A percentile compares a stretch with the other conserved stretches of the same genome.
Evolutionary conservation across 306 rosid genomes (phyloP).

Genomic region (Dalbergia oliveri): DNA sequence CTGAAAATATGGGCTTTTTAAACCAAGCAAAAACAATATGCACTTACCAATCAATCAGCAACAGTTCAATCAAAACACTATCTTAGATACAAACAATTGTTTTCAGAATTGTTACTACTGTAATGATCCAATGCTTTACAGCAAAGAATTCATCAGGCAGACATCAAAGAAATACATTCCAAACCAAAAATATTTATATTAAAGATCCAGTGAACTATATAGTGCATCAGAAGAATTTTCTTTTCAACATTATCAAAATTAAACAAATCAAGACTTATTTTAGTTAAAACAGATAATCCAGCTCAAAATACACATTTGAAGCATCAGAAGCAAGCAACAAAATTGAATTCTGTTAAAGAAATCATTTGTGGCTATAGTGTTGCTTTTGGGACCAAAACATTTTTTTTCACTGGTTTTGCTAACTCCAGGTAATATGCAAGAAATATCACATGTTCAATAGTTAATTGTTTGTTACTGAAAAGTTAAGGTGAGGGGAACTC

Average conservation of each 20-base stretch:
- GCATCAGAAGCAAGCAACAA: neutral
- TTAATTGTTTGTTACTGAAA: too few species aligned
- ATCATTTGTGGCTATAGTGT: slow-evolving; percentile 1
- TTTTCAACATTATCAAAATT: neutral
- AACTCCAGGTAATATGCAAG: slow-evolving; percentile 28
- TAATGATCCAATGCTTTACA: slow-evolving; percentile 8
- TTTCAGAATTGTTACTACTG: slow-evolving; percentile 5
- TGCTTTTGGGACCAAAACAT: slow-evolving; percentile 22
- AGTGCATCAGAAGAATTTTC: slow-evolving; percentile 5
- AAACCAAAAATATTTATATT: slow-evolving; percentile 24
- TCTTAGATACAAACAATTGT: slow-evolving; percentile 7
- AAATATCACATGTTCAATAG: slow-evolving; percentile 19
- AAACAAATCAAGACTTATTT: slow-evolving; percentile 5
- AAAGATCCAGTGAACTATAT: neutral
- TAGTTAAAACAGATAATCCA: neutral
- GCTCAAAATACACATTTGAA: slow-evolving; percentile 24
- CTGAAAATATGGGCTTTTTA: neutral
- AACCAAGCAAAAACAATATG: slow-evolving; percentile 18
- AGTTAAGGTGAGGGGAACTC: too few species aligned
- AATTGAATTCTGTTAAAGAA: neutral
- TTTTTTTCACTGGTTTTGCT: slow-evolving; percentile 11
- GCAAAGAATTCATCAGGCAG: slow-evolving; percentile 13
- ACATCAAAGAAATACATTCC: slow-evolving; percentile 25
- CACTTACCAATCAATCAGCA: slow-evolving; percentile 10
- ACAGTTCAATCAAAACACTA: slow-evolving; percentile 15